Base-by-base conservation (phyloP, 73 alveolate species). In the Paramecium pentaurelia region DNA sequence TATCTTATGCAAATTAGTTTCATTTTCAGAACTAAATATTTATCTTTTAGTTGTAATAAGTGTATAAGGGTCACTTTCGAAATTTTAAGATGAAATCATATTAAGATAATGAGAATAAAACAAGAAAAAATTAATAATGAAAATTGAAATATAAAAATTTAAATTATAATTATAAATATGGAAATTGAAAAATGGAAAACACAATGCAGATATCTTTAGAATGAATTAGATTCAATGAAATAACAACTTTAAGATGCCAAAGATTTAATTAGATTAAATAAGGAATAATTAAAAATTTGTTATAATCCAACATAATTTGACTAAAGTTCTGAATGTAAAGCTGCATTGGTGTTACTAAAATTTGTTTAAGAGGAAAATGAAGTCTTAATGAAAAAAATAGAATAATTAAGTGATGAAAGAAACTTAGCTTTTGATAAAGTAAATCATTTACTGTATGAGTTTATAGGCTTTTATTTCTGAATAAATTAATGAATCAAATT, bases 391-490 rank as follows among this genome's bases (percentile, higher is more conserved):
- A 20, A 47, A 25, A 80, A 80, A 47, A 25, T 80, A 8, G 77
- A 80, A 42, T 80, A 40, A 12, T 44, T 80, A 47, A 32, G 77
- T 8, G 47, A 80, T 42, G 91, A 80, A 64, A 42, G 91, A 47
- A 80, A 80, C 16, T 12, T 45, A 8, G 91, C 91, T 22, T 42
- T 40, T 47, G 91, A 80, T 80, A 80, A 49, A 49, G 91, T 80
- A 80, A 22, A n/a, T 20, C 9, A 9, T 8, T 45, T 10, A 44
- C n/a, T 80, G 8, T 4, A n/a, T 80, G 14, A 12, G 32, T 18
- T 54, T n/a, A 2, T 54, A 80, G 91, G 91, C 91, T 18, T 80
- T 80, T 36, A 80, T 80, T 80, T 45, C 47, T 44, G 71, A 80
- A 30, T 14, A 80, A 25, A 80, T 80, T 22, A 80, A 28, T 27